A percentile compares a stretch with the other conserved stretches of the same genome.
phyloP scores from a whole-genome alignment of 371 early-diverging fungal genomes.

The Globomyces sp. region DNA sequence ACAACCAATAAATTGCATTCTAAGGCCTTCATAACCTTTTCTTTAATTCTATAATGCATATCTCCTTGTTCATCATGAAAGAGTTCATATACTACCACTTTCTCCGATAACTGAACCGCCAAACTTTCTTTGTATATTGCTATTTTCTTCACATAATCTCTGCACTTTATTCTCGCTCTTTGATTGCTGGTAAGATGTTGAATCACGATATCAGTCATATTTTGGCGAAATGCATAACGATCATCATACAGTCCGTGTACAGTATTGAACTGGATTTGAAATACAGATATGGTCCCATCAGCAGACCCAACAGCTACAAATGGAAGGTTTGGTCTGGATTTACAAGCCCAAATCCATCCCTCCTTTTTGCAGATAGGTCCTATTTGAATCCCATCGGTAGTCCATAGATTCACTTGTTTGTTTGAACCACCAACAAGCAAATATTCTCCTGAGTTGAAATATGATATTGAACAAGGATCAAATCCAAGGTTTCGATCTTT shows the following conservation, averaged over 20 bases:
- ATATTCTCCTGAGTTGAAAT: conserved; percentile 45
- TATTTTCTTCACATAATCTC: conserved; percentile 57
- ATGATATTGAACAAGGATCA: conserved; percentile 45
- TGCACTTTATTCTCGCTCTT: conserved; percentile 51
- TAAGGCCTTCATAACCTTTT: conserved; percentile 46
- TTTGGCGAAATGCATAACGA: conserved; percentile 52
- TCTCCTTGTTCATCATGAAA: conserved; percentile 48
- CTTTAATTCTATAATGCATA: conserved; percentile 55
- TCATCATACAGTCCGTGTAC: conserved; percentile 56
- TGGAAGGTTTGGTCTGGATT: conserved; percentile 43
- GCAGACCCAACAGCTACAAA: conserved; percentile 49
- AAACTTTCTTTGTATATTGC: conserved; percentile 51
- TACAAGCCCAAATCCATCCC: conserved; percentile 53
- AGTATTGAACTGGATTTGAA: conserved; percentile 48
- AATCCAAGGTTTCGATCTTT: conserved; percentile 47
- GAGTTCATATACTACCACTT: conserved; percentile 52
- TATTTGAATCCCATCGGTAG: conserved; percentile 47
- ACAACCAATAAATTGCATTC: conserved; percentile 59
- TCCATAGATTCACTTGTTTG: conserved; percentile 50
- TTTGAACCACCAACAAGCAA: conserved; percentile 51
- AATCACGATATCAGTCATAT: conserved; percentile 58
- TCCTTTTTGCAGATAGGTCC: conserved; percentile 44
- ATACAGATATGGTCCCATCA: conserved; percentile 47
- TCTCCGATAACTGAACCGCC: conserved; percentile 53
- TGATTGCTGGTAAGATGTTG: conserved; percentile 50